phyloP scores from a whole-genome alignment of 331 rosid genomes.

The Prunus yedoensis region DNA sequence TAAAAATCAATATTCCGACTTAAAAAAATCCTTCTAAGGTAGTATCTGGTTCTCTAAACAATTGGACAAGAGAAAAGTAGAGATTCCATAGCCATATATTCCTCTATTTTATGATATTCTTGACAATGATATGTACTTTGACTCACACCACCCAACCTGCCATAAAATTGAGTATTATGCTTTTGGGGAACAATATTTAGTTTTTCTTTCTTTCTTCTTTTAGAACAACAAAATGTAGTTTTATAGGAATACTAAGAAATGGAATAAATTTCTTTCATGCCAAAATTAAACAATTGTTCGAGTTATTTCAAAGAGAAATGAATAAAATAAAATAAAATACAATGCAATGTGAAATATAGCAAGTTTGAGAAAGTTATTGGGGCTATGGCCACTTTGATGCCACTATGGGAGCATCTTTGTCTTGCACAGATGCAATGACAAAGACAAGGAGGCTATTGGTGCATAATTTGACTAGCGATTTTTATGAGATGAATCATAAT shows the following conservation, averaged over 20 bases:
- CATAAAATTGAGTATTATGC: background rate
- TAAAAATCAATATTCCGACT: too few species aligned
- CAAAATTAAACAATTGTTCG: too few species aligned
- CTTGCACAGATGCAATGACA: background rate
- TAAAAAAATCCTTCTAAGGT: background rate
- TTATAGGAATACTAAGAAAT: background rate
- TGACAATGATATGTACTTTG: too few species aligned
- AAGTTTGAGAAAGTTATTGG: too few species aligned
- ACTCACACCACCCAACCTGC: background rate
- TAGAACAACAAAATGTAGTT: background rate
- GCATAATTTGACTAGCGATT: background rate
- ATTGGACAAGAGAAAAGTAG: background rate
- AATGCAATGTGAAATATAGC: too few species aligned
- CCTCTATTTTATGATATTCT: too few species aligned
- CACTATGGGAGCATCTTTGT: background rate
- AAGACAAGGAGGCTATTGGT: background rate
- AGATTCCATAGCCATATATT: background rate
- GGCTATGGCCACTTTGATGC: background rate
- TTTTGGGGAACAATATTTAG: background rate
- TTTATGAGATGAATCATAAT: background rate
- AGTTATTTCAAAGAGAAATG: too few species aligned
- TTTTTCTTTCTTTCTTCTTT: too few species aligned
- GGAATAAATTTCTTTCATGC: background rate
- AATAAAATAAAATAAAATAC: too few species aligned
- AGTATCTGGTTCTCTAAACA: background rate